These are phyloP conservation scores for Clavispora fructus DNA, from an alignment of 805 yeast species.

Conservation along the genomic window DNA sequence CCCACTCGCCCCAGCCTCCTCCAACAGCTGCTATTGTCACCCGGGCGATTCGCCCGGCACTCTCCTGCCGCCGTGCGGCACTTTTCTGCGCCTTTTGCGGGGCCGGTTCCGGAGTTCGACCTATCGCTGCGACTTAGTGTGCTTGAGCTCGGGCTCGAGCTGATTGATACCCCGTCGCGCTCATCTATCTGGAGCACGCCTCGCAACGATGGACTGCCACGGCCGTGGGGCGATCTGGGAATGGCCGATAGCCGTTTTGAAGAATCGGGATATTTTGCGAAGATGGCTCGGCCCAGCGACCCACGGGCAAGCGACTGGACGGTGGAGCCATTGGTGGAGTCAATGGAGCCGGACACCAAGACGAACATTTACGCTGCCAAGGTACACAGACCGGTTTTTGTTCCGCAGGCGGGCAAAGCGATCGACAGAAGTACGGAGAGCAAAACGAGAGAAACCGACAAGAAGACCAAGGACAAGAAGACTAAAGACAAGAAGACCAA, in stretches of 20 bases:
- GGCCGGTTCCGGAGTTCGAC: not conserved
- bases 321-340: not conserved
- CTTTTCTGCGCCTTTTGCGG: not conserved
- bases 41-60: not conserved
- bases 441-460: too few relatives aligned
- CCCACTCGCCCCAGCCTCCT: not conserved
- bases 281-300: not conserved
- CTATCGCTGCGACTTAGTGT: not conserved
- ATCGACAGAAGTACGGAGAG: too few relatives aligned
- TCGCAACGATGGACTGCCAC: not conserved
- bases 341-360: not conserved
- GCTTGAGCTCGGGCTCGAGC: not conserved
- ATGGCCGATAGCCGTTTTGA: not conserved
- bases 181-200: constrained; percentile 3
- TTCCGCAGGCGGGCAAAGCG: not conserved
- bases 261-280: not conserved
- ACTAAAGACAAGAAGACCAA: too few relatives aligned
- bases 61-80: not conserved
- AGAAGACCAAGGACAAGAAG: too few relatives aligned
- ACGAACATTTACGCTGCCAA: not conserved
- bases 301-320: not conserved
- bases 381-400: not conserved
- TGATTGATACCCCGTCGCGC: not conserved
- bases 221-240: not conserved
- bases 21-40: not conserved